Evolutionary conservation across 495 filamentous ascomycete genomes (phyloP), one percentile per base, ranked within the genome.

Genomic region (Lophiostoma macrostomum): DNA sequence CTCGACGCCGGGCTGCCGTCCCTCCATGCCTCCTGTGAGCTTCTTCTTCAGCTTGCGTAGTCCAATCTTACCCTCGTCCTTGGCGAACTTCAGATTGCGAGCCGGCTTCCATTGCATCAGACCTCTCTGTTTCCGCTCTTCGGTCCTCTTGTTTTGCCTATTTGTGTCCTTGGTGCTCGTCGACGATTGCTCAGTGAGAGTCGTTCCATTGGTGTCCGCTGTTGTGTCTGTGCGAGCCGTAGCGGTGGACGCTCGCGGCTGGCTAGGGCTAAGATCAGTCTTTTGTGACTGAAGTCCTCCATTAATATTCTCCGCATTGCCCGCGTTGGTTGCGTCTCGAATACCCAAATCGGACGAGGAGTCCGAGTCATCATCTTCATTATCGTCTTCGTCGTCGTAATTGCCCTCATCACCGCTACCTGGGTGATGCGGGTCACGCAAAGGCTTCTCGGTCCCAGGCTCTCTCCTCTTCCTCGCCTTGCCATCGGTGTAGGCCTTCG

Each of bases 41-140:
- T 80, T 74, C 4, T 64, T 70, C 43, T 68, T 74, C 35, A 86
- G 54, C 63, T 79, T 75, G 42, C 77, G 67, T 12, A 83, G 71
- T 1, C 80, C 84, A 59, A 79, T 80, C 56, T 78, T 76, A 0
- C 80, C 73, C 71, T 88, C 80, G 61, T 87, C 76, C 71, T 86
- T 87, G 30, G 83, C 84, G 51, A 88, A 88, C 66, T 79, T 78
- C 49, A 76, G 70, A 58, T 85, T 83, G 58, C 85, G 68, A 72
- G 84, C 77, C 20, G 85, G 84, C 65, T 79, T 84, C 84, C 85
- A 89, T 65, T 87, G 85, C 83, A 87, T 87, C 60, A 86, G 50
- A 8, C 84, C 85, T 28, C 84, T 71, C 55, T 87, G 83, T 69
- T 85, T 84, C 12, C 85, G 70, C 60, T 85, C 80, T 57, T 86